phyloP scores from a whole-genome alignment of 306 rosid species.

The Sicyos edulis region DNA sequence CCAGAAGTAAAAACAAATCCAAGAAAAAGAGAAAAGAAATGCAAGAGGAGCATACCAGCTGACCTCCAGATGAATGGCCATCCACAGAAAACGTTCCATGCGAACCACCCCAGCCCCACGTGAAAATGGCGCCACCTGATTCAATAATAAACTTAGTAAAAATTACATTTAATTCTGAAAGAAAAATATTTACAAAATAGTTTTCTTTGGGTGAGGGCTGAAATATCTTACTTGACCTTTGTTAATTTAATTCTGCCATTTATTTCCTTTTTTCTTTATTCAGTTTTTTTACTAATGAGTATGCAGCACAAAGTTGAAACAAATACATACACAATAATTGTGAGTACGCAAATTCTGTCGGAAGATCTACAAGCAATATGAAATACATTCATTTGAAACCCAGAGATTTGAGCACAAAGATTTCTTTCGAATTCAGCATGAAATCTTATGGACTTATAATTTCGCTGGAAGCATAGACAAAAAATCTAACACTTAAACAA shows the following conservation, averaged over 20 bases:
- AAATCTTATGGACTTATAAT: background rate
- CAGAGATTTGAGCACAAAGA: background rate
- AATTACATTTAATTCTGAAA: background rate
- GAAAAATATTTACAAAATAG: background rate
- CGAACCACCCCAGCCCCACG: constrained; percentile 99
- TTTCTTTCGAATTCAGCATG: background rate
- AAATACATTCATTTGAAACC: background rate
- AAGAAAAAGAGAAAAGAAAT: background rate
- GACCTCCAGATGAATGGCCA: constrained; percentile 90
- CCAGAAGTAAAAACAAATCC: background rate
- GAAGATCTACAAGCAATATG: background rate
- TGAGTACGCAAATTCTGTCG: constrained; percentile 1
- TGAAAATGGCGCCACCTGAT: constrained; percentile 69
- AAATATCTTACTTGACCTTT: background rate
- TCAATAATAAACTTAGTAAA: constrained; percentile 16
- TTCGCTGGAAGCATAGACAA: background rate
- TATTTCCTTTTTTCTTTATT: background rate
- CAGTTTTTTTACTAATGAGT: background rate
- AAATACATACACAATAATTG: background rate
- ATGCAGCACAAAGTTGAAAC: background rate
- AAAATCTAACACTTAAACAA: background rate
- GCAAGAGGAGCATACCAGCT: constrained; percentile 56
- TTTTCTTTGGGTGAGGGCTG: background rate
- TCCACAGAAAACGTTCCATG: constrained; percentile 77
- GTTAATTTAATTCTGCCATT: background rate